Evolutionary conservation across 176 grass and related monocot genomes (phyloP).

Genomic region (maize (Zea mays)): DNA sequence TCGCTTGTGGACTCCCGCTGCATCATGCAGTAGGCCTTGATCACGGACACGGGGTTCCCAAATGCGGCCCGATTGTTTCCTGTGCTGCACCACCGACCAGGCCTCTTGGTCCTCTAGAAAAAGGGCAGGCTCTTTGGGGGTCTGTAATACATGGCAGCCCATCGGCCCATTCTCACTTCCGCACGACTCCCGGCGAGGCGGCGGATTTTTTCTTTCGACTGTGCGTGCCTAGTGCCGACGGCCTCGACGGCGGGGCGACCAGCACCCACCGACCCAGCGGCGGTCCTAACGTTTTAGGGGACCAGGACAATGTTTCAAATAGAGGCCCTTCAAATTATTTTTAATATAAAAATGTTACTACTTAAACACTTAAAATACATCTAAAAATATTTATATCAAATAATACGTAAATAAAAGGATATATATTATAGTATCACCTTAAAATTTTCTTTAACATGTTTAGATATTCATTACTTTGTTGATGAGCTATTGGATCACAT

Average conservation of each 20-base stretch:
- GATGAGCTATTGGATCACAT: no score
- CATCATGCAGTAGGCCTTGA: background rate
- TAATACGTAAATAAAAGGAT: no score
- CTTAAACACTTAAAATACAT: no score
- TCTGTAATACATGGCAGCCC: background rate
- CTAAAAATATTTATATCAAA: no score
- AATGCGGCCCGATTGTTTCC: background rate
- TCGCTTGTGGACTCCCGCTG: background rate
- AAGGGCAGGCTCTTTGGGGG: background rate
- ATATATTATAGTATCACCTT: no score
- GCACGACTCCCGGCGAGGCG: background rate
- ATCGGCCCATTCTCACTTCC: background rate
- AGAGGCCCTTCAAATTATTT: no score
- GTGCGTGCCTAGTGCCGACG: background rate
- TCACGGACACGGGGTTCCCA: background rate
- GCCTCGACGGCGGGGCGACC: background rate
- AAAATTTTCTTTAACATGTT: no score
- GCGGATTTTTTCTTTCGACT: background rate
- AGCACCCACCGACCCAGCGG: background rate
- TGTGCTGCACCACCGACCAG: background rate
- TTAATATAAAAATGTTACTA: no score
- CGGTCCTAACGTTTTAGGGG: no score
- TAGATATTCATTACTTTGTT: no score
- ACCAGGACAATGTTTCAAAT: no score
- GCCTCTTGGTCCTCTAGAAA: background rate